Evolutionary conservation across 2,329 filamentous ascomycete species (phyloP).

Genomic region (Aspergillus sp.): DNA sequence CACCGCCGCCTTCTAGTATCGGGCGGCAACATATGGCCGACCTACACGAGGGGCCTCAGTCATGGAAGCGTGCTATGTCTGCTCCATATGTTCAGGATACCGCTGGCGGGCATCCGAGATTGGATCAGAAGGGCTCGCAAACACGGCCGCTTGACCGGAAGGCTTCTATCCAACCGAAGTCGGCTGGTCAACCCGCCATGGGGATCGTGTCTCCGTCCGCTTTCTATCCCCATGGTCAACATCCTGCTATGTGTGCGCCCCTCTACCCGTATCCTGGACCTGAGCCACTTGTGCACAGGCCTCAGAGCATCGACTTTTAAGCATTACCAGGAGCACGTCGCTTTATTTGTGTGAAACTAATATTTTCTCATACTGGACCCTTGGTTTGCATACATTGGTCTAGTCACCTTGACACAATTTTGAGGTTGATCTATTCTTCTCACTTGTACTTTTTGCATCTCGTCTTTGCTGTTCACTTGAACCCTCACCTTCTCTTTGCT

Average conservation of each 20-base stretch:
- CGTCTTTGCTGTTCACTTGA: not conserved
- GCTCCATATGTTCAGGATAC: constrained; percentile 28
- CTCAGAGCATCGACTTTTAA: constrained; percentile 28
- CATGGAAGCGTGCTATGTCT: constrained; percentile 34
- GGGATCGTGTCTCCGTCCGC: constrained; percentile 25
- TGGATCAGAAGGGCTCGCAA: constrained; percentile 22
- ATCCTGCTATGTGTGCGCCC: constrained; percentile 32
- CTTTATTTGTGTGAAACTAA: constrained; percentile 7
- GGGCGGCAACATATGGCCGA: constrained; percentile 22
- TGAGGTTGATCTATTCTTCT: not conserved
- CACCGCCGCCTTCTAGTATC: constrained; percentile 20
- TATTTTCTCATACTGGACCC: not conserved
- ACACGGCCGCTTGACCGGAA: constrained; percentile 20
- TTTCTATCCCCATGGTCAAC: constrained; percentile 26
- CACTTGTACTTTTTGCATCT: not conserved
- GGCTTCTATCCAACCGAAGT: constrained; percentile 22
- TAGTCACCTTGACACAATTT: not conserved
- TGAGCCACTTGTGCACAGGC: constrained; percentile 24
- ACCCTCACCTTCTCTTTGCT: not conserved
- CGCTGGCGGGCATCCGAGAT: constrained; percentile 17
- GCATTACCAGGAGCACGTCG: not conserved
- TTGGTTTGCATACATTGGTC: not conserved
- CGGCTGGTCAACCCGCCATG: constrained; percentile 16
- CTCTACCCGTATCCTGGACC: constrained; percentile 31
- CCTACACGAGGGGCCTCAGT: constrained; percentile 25